Percentiles rank a stretch among this genome's conserved stretches.
phyloP scores from a whole-genome alignment of 345 rosid genomes.

The Kernera saxatilis region DNA sequence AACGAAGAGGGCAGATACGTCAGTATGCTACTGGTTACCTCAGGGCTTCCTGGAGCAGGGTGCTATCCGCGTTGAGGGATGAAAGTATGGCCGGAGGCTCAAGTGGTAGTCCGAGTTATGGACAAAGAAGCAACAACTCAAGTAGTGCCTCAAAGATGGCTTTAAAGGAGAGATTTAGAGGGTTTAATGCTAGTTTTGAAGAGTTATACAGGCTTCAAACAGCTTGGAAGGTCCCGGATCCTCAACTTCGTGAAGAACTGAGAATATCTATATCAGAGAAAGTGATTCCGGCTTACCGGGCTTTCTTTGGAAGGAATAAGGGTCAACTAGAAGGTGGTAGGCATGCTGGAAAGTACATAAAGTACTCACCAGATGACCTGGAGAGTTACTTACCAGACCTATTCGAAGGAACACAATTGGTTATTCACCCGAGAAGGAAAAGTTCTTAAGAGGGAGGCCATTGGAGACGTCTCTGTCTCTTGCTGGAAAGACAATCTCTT shows the following conservation, averaged over 20 bases:
- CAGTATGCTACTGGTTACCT: conserved; percentile 87
- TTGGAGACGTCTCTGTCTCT: background rate
- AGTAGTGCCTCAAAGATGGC: conserved; percentile 67
- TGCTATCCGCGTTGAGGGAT: conserved; percentile 72
- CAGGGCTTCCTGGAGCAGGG: conserved; percentile 84
- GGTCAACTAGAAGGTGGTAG: conserved; percentile 77
- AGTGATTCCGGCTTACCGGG: conserved; percentile 84
- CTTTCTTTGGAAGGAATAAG: conserved; percentile 81
- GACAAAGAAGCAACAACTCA: conserved; percentile 31
- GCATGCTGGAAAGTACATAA: conserved; percentile 86
- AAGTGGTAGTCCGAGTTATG: conserved; percentile 56
- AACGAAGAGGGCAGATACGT: conserved; percentile 71
- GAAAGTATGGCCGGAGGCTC: conserved; percentile 70
- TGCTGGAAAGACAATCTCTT: conserved; percentile 1
- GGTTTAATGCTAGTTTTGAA: conserved; percentile 81
- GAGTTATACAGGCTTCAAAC: conserved; percentile 86
- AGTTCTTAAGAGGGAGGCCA: conserved; percentile 33
- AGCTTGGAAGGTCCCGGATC: conserved; percentile 90
- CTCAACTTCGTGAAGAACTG: conserved; percentile 94
- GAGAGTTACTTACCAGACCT: conserved; percentile 72
- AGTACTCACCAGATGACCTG: conserved; percentile 88
- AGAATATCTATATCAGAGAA: conserved; percentile 86
- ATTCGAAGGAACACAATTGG: conserved; percentile 80
- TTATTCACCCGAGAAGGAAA: conserved; percentile 77
- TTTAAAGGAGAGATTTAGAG: conserved; percentile 83